Conservation (phyloP, 306 rosid genomes). For the Vigna nakashimae region DNA sequence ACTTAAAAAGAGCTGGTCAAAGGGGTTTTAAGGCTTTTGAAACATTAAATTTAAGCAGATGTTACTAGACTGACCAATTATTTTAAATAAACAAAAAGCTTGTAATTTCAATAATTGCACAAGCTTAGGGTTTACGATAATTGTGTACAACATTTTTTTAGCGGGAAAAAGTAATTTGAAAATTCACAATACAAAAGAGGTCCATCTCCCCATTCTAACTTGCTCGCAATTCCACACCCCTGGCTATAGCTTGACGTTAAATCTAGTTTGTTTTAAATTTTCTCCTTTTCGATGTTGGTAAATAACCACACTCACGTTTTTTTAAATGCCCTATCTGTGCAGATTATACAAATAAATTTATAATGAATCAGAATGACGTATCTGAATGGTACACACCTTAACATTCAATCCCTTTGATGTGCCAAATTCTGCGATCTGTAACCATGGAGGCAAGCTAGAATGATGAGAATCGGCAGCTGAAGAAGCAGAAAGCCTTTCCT, state of each 20-base stretch:
- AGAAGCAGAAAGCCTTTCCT: conserved; percentile 49
- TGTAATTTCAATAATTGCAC: conserved; percentile 7
- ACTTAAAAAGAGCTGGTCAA: not conserved
- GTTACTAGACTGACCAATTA: not conserved
- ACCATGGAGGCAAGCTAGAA: conserved; percentile 78
- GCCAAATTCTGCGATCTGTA: conserved; percentile 62
- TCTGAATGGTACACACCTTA: conserved; percentile 72
- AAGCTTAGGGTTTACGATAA: not conserved
- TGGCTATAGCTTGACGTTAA: not conserved
- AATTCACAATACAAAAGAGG: not conserved
- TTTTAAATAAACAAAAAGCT: conserved; percentile 13
- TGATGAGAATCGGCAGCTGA: conserved; percentile 58
- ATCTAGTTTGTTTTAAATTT: conserved; percentile 17
- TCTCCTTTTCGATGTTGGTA: conserved; percentile 15
- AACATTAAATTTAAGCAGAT: not conserved
- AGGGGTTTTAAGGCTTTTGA: conserved; percentile 6
- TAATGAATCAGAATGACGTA: not conserved
- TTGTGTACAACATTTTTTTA: not conserved
- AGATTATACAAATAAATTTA: conserved; percentile 22
- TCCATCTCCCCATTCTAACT: conserved; percentile 24
- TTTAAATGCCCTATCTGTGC: not conserved
- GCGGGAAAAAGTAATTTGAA: conserved; percentile 11
- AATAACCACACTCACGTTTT: not conserved
- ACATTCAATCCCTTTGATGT: conserved; percentile 53
- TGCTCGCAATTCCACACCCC: not conserved